Evolutionary conservation across 2,329 filamentous ascomycete species (phyloP).

Genomic region (Ophiobolus disseminans): DNA sequence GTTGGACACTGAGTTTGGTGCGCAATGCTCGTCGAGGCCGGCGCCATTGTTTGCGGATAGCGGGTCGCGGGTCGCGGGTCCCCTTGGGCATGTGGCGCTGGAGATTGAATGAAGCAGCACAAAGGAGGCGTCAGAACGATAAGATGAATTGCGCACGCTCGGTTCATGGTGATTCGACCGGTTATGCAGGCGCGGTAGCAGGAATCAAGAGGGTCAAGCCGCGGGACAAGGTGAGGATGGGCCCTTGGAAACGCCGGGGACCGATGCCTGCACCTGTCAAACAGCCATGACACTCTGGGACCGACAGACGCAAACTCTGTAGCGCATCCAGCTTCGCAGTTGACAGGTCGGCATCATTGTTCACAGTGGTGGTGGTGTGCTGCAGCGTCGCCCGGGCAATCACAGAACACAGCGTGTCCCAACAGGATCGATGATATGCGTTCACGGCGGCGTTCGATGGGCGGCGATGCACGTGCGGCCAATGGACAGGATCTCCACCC

Average conservation of each 20-base stretch:
- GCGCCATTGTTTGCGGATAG: no score
- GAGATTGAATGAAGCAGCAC: neutral
- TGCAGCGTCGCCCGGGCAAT: neutral
- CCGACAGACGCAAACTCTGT: neutral
- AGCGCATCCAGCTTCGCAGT: no score
- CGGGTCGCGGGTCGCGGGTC: neutral
- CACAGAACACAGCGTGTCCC: neutral
- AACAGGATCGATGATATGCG: conserved; percentile 4
- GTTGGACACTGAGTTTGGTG: no score
- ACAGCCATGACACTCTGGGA: conserved; percentile 2
- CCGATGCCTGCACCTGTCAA: conserved; percentile 7
- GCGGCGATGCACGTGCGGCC: conserved; percentile 19
- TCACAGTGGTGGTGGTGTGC: neutral
- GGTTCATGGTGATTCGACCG: conserved; percentile 1
- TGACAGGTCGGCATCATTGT: no score
- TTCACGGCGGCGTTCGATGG: neutral
- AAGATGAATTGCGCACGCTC: neutral
- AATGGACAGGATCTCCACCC: conserved; percentile 22
- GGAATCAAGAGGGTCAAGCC: conserved; percentile 13
- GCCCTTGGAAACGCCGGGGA: conserved; percentile 4
- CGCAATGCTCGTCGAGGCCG: no score
- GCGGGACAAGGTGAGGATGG: conserved; percentile 7
- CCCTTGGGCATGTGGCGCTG: neutral
- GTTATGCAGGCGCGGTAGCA: conserved; percentile 1
- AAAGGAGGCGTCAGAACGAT: neutral